Percentiles rank a stretch among this genome's conserved stretches.
phyloP scores from a whole-genome alignment of 1,284 basidiomycete species.

The Marasmius tenuissimus region DNA sequence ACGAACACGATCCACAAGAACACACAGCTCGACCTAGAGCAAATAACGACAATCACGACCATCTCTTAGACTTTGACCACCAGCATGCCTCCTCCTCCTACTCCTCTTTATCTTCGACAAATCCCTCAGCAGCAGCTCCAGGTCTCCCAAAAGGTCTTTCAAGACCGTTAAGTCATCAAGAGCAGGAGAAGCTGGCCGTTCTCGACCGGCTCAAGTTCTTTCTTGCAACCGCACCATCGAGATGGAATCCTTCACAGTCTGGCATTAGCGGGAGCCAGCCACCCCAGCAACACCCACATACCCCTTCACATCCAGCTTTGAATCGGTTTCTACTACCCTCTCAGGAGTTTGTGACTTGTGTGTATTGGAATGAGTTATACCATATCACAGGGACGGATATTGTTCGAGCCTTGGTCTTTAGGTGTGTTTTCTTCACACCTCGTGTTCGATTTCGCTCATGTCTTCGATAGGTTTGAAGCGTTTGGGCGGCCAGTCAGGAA shows the following conservation, averaged over 20 bases:
- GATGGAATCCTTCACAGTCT: slow-evolving; percentile 48
- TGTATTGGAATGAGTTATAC: slow-evolving; percentile 86
- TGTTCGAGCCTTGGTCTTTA: slow-evolving; percentile 85
- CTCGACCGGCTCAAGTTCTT: slow-evolving; percentile 83
- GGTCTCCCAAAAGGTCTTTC: slow-evolving; percentile 45
- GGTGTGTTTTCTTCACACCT: slow-evolving; percentile 29
- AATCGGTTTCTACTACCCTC: slow-evolving; percentile 83
- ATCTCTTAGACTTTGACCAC: slow-evolving; percentile 4
- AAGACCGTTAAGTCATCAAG: slow-evolving; percentile 56
- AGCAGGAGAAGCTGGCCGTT: slow-evolving; percentile 68
- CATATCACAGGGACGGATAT: slow-evolving; percentile 92
- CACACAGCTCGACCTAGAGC: slow-evolving; percentile 3
- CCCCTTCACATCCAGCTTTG: slow-evolving; percentile 63
- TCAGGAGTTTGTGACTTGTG: slow-evolving; percentile 86
- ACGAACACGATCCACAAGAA: slow-evolving; percentile 8
- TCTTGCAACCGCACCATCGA: slow-evolving; percentile 80
- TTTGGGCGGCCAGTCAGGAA: slow-evolving; percentile 81
- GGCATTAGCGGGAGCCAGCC: slow-evolving; percentile 10
- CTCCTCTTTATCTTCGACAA: not conserved
- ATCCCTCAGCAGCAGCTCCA: slow-evolving; percentile 20
- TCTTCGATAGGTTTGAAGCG: slow-evolving; percentile 37
- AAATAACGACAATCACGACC: not conserved
- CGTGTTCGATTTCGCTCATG: not conserved
- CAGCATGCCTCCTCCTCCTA: slow-evolving; percentile 1
- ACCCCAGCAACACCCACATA: slow-evolving; percentile 22